Base-by-base conservation (phyloP, 345 rosid genomes). In the Hibiscus syriacus region DNA sequence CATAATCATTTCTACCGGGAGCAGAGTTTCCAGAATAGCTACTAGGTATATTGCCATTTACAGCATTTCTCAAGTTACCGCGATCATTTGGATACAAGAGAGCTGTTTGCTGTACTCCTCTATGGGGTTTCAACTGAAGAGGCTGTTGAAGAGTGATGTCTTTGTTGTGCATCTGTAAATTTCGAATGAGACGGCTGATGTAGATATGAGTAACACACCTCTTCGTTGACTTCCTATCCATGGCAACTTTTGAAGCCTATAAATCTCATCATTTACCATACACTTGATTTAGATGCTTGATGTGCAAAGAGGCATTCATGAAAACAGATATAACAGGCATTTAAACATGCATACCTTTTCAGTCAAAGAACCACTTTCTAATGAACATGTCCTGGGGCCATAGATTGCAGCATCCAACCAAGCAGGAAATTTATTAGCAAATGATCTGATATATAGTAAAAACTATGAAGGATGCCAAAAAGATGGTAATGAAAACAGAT, bases 171-270 rank as follows among this genome's bases (percentile, higher is more conserved):
- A 27, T 71, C 61, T 85, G 78, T 38, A 84, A 72, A 68, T 34
- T 68, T 61, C 55, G 78, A 64, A 86, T 92, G 76, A 92, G 84
- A 50, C 17, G 81, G 61, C 86, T 77, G 67, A 92, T 88, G 75
- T 80, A 78, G 60, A 85, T 80, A 79, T 92, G 98, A 76, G 82
- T 61, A 1, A 84, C 76, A 62, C 91, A 83, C 68, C 76, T 83
- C 80, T 81, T 90, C 83, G 81, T 62, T 52, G 80, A 72, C 63
- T 72, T 76, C 69, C 72, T 76, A 29, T 54, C 74, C 52, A 48
- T 39, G 36, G 46, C 45, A 50, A 27, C 76, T 67, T 74, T 72
- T 1, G 48, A 72, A 64, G 73, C 79, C 91, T 82, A 76, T 43
- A 67, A 14, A 29, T 53, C 59, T 61, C 48, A 70, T 25, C 61